Evolutionary conservation across 495 filamentous ascomycete species (phyloP).

Genomic region (Peziza echinospora): DNA sequence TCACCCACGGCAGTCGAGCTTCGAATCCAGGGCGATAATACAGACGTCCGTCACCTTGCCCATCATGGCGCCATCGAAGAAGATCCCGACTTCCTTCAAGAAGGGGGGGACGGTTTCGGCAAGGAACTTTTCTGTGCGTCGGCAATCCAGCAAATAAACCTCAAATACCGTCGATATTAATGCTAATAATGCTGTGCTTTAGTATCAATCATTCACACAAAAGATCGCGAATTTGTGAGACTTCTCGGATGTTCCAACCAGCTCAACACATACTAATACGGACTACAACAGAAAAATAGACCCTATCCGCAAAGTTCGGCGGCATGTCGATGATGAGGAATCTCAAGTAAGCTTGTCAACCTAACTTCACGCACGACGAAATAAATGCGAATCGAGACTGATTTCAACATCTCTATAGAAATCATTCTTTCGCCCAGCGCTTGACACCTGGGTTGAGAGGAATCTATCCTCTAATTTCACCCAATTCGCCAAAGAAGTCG

Average conservation of each 20-base stretch:
- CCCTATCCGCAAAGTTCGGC: slow-evolving; percentile 66
- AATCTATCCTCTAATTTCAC: slow-evolving; percentile 68
- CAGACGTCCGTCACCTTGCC: too few species aligned
- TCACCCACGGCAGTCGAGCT: too few species aligned
- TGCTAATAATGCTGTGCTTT: slow-evolving; percentile 9
- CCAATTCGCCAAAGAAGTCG: slow-evolving; percentile 46
- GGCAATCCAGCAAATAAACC: not conserved
- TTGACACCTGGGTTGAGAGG: slow-evolving; percentile 75
- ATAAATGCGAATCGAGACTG: not conserved
- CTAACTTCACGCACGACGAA: not conserved
- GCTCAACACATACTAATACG: not conserved
- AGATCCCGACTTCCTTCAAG: too few species aligned
- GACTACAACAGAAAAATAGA: slow-evolving; percentile 37
- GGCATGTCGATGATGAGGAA: slow-evolving; percentile 56
- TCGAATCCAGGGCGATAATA: too few species aligned
- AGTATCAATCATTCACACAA: slow-evolving; percentile 78
- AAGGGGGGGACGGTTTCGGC: slow-evolving; percentile 43
- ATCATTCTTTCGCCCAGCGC: slow-evolving; percentile 60
- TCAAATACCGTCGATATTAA: not conserved
- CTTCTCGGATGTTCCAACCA: not conserved
- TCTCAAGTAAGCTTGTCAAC: slow-evolving; percentile 16
- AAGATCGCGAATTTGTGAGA: slow-evolving; percentile 67
- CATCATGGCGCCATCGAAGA: slow-evolving; percentile 37
- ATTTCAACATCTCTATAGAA: slow-evolving; percentile 13
- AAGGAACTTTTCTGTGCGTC: slow-evolving; percentile 36